Evolutionary conservation across 2,329 filamentous ascomycete genomes (phyloP).

Genomic region (Nothophoma quercina): DNA sequence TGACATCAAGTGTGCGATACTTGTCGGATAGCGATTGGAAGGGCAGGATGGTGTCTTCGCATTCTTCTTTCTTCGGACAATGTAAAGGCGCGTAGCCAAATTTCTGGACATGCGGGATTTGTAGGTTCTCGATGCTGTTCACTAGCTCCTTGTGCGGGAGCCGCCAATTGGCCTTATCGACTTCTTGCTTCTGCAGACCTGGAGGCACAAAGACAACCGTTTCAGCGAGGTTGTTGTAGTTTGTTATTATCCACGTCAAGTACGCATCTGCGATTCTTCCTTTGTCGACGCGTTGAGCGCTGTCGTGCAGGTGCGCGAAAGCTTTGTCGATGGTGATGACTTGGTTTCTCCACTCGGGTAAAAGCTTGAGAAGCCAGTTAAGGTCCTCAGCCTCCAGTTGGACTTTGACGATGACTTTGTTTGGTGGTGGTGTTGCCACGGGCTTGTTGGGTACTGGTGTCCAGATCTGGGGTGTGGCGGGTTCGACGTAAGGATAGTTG

Average conservation of each 20-base stretch:
- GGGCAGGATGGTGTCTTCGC: slow-evolving; percentile 46
- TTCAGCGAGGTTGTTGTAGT: slow-evolving; percentile 29
- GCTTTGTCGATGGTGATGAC: slow-evolving; percentile 36
- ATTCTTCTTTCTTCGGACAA: slow-evolving; percentile 47
- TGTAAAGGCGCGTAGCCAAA: slow-evolving; percentile 52
- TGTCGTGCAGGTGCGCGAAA: slow-evolving; percentile 21
- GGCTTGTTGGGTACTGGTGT: slow-evolving; percentile 4
- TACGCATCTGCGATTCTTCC: slow-evolving; percentile 35
- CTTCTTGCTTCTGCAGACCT: not conserved
- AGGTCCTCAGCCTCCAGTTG: slow-evolving; percentile 24
- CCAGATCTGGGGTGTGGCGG: not conserved
- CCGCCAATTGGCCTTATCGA: not conserved
- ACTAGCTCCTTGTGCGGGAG: not conserved
- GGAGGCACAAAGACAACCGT: slow-evolving; percentile 33
- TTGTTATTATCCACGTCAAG: slow-evolving; percentile 33
- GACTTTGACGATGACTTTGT: slow-evolving; percentile 22
- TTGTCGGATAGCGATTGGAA: slow-evolving; percentile 34
- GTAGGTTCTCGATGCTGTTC: slow-evolving; percentile 34
- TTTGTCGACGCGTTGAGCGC: slow-evolving; percentile 21
- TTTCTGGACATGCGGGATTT: slow-evolving; percentile 46
- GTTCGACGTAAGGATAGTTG: slow-evolving; percentile 19
- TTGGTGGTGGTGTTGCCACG: slow-evolving; percentile 1
- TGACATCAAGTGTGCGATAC: slow-evolving; percentile 34
- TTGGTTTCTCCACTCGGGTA: slow-evolving; percentile 51
- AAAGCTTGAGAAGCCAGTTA: slow-evolving; percentile 20